phyloP scores from a whole-genome alignment of 2,329 filamentous ascomycete genomes.

The Podosphaera fusca region DNA sequence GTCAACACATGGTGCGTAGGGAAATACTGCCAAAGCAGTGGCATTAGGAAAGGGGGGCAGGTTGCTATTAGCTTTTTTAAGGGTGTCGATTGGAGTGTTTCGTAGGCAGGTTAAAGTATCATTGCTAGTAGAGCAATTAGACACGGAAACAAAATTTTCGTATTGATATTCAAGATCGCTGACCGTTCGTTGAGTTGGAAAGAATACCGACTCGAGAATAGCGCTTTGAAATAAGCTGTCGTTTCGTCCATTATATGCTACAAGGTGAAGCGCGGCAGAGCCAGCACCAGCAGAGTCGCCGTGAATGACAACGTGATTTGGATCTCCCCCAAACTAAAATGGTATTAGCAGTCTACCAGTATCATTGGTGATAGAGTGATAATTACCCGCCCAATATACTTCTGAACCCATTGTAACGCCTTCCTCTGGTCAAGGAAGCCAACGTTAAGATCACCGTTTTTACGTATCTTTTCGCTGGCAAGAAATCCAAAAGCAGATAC shows the following conservation, averaged over 20 bases:
- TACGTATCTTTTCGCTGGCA: constrained; percentile 3
- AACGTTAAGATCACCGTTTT: constrained; percentile 1
- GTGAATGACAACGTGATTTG: constrained; percentile 20
- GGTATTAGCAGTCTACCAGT: background rate
- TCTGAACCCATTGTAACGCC: constrained; percentile 1
- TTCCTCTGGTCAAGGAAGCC: constrained; percentile 1
- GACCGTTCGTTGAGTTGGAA: constrained; percentile 1
- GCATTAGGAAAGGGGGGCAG: background rate
- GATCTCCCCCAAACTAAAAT: constrained; percentile 12
- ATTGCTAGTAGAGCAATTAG: background rate
- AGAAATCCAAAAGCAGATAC: constrained; percentile 15
- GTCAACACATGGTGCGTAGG: constrained; percentile 2
- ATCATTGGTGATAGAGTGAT: background rate
- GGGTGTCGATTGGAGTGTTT: background rate
- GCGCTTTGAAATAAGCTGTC: constrained; percentile 29
- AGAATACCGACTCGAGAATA: constrained; percentile 24
- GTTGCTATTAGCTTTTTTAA: background rate
- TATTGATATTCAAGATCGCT: constrained; percentile 1
- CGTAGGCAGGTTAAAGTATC: constrained; percentile 1
- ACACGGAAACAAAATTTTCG: background rate
- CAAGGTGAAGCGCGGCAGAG: constrained; percentile 22
- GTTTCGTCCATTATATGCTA: constrained; percentile 25
- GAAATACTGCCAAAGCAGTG: background rate
- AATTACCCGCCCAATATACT: background rate
- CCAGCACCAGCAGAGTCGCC: constrained; percentile 22